phyloP scores from a whole-genome alignment of 148 eudicot species.

The Amaranthus hypochondriacus region DNA sequence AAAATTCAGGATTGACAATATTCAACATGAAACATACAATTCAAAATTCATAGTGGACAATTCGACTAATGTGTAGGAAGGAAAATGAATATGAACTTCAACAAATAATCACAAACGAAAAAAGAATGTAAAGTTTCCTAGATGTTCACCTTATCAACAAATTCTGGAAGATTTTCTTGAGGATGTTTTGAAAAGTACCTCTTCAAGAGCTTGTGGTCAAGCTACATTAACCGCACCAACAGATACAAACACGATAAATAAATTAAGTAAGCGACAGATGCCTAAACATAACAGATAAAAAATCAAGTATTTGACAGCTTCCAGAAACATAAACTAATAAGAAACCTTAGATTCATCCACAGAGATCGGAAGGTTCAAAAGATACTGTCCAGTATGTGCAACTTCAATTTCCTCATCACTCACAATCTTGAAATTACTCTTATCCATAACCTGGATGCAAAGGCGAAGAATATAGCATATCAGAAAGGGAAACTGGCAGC shows the following conservation, averaged over 20 bases:
- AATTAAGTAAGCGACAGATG: background rate
- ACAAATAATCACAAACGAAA: background rate
- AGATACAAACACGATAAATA: background rate
- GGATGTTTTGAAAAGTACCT: conserved; percentile 66
- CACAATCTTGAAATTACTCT: conserved; percentile 90
- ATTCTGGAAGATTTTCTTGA: conserved; percentile 71
- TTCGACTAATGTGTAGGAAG: background rate
- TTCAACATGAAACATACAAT: too few species aligned
- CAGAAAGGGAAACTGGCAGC: background rate
- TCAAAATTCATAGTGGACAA: too few species aligned
- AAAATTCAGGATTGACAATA: too few species aligned
- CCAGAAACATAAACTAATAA: conserved; percentile 2
- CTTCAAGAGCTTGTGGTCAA: conserved; percentile 74
- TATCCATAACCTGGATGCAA: conserved; percentile 67
- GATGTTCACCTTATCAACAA: conserved; percentile 72
- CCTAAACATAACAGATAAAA: background rate
- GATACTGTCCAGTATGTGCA: conserved; percentile 92
- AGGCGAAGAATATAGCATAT: background rate
- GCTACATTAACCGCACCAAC: conserved; percentile 37
- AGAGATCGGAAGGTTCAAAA: conserved; percentile 80
- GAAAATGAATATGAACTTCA: background rate
- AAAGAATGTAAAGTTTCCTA: background rate
- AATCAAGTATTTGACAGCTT: background rate
- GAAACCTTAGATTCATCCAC: conserved; percentile 90
- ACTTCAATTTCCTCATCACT: conserved; percentile 79